These are phyloP conservation scores for Penicillium sp. DNA, from an alignment of 2,329 filamentous ascomycete genomes.

Conservation along the genomic window DNA sequence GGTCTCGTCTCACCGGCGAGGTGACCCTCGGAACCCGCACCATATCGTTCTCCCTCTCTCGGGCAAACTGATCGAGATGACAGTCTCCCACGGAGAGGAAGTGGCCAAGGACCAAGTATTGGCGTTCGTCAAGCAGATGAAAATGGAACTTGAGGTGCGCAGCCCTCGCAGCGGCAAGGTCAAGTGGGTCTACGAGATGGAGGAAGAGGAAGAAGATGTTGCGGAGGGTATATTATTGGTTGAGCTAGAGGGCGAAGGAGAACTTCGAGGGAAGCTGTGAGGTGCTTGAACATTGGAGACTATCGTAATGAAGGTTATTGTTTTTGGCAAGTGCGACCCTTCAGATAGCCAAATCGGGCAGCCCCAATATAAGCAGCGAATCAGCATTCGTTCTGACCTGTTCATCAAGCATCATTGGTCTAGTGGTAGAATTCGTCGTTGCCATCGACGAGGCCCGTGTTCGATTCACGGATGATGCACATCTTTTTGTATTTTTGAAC, in stretches of 20 bases:
- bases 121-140: conserved; percentile 66
- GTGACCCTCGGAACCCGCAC: conserved; percentile 50
- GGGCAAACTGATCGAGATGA: conserved; percentile 61
- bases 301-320: too few species aligned
- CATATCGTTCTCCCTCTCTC: conserved; percentile 61
- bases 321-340: too few species aligned
- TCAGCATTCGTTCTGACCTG: conserved; percentile 4
- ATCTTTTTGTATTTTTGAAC: background rate
- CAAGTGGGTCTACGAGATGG: conserved; percentile 55
- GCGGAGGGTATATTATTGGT: conserved; percentile 57
- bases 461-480: conserved; percentile 48
- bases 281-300: background rate
- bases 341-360: background rate
- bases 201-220: conserved; percentile 55
- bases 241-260: conserved; percentile 44
- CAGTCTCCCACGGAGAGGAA: conserved; percentile 56
- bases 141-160: conserved; percentile 68
- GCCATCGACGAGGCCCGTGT: conserved; percentile 51
- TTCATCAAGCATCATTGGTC: conserved; percentile 42
- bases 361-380: conserved; percentile 4
- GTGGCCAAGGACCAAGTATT: conserved; percentile 56
- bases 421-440: conserved; percentile 51
- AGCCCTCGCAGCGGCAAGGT: conserved; percentile 51
- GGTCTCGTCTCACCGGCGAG: conserved; percentile 50
- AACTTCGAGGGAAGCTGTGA: conserved; percentile 34